Evolutionary conservation across 768 basidiomycete species (phyloP), one percentile per base, ranked within the genome.

Genomic region (Floccularia luteovirens): DNA sequence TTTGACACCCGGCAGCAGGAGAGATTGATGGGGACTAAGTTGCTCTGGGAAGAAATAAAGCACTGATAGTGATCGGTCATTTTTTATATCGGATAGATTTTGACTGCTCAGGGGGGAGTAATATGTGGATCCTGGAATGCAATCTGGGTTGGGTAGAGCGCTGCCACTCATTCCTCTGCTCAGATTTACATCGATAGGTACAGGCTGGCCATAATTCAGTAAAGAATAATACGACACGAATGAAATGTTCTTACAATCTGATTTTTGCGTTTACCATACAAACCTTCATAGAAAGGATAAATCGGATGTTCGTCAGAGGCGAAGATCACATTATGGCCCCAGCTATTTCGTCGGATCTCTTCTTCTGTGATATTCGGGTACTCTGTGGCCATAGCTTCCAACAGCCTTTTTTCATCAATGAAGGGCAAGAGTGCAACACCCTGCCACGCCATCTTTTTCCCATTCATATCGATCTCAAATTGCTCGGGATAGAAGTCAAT

Each of bases 371-470:
- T 70, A 34, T 76, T 77, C 37, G 69, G 62, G 56, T 84, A 84
- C 46, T 66, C 70, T 10, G 68, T 57, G 5, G 69, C 74, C 84
- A 99, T 90, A 3, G 92, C 90, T 24, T 77, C 81, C 39, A 98
- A 64, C 19, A 99, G 63, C 24, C 92, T 76, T 41, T 72, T 73
- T 57, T 82, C 72, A 54, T 98, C 89, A 46, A 99, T 98, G 68
- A 98, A 99, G 0, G 96, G 93, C 16, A 99, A 68, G 6, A 99
- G 67, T 0, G 96, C 93, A 41, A 99, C 91, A 39, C 96, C 96
- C 60, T 99, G 94, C 96, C 96, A 99, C 5, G 88, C 73, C 93
- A 98, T 97, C 63, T 87, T 89, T 67, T 98, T 98, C 43, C 96
- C 96, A 54, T 99, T 99, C 96, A 99, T 99, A 60, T 99, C 96